Evolutionary conservation across 768 basidiomycete species (phyloP), one percentile per base, ranked within the genome.

Genomic region (Rhizopogon roseolus): DNA sequence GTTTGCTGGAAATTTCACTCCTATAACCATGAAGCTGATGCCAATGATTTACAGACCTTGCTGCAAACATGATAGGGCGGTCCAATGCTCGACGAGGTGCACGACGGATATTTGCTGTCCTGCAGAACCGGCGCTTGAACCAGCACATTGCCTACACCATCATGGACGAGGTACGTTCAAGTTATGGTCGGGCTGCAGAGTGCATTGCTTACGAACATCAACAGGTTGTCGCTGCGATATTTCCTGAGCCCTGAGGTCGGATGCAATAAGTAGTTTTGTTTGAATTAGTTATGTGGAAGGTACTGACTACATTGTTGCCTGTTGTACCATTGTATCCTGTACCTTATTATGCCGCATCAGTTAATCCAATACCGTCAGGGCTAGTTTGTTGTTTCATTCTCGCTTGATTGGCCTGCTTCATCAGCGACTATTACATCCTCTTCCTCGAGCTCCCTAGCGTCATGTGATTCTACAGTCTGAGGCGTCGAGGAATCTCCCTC

Each of bases 51-150:
- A 8, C 60, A 97, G 96, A 98, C 64, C 71, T 98, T 50, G 94
- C 92, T 32, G 93, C 96, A 6, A 98, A 97, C 62, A 93, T 98
- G 88, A 98, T 98, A 60, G 97, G 97, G n/a, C 81, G 94, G 29
- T 87, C 90, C 3, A 98, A 99, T 65, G 94, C 96, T 16, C 83
- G 94, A 11, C 80, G 94, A 41, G 97, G 95, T 14, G 94, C 96
- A 8, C 80, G 93, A 39, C 80, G 93, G 46, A 90, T 97, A 56
- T 98, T 98, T 66, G 86, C 93, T 5, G 93, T 96, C 2, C 66
- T 98, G 41, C 97, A 99, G 70, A 97, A 98, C 65, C 81, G 85
- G 44, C 82, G 96, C n/a, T 76, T 98, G 32, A 97, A 96, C 68
- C 93, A 96, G 64, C 94, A 97, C 65, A 85, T 98, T 51, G 80